Evolutionary conservation across 202 grass and related monocot species (phyloP).

Genomic region (Eragrostis tef): DNA sequence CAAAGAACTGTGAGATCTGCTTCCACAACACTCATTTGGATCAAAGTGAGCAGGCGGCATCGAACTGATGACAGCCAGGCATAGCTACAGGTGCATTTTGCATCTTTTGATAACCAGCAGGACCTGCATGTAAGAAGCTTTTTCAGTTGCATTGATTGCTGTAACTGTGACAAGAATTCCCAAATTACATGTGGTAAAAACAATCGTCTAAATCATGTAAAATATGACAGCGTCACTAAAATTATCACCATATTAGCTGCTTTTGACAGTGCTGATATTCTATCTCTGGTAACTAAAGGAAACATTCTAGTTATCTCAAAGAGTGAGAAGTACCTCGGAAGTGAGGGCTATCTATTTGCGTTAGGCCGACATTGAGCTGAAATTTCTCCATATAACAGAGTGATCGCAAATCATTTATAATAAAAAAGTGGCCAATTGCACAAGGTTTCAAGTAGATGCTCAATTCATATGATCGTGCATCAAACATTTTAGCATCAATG

Average conservation of each 20-base stretch:
- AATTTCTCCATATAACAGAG: background rate
- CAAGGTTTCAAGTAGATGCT: conserved; percentile 5
- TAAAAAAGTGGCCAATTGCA: background rate
- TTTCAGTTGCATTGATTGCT: background rate
- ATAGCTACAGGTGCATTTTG: too few relatives aligned
- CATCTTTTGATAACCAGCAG: too few relatives aligned
- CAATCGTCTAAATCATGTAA: background rate
- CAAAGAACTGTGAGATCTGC: too few relatives aligned
- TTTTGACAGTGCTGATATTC: background rate
- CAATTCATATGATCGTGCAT: background rate
- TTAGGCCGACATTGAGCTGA: background rate
- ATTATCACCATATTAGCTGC: background rate
- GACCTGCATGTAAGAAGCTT: conserved; percentile 30
- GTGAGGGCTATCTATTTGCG: conserved; percentile 8
- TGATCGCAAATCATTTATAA: background rate
- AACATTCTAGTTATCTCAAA: too few relatives aligned
- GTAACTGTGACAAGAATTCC: background rate
- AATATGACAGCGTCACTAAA: background rate
- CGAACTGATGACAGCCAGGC: too few relatives aligned
- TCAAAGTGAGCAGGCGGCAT: too few relatives aligned
- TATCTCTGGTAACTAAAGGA: too few relatives aligned
- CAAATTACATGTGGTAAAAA: background rate
- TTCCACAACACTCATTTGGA: too few relatives aligned
- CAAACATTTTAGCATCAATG: background rate
- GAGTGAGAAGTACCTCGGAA: background rate